Percentiles rank a stretch among this genome's conserved stretches.
phyloP scores from a whole-genome alignment of 805 yeast species.

The Blastobotrys parvus region DNA sequence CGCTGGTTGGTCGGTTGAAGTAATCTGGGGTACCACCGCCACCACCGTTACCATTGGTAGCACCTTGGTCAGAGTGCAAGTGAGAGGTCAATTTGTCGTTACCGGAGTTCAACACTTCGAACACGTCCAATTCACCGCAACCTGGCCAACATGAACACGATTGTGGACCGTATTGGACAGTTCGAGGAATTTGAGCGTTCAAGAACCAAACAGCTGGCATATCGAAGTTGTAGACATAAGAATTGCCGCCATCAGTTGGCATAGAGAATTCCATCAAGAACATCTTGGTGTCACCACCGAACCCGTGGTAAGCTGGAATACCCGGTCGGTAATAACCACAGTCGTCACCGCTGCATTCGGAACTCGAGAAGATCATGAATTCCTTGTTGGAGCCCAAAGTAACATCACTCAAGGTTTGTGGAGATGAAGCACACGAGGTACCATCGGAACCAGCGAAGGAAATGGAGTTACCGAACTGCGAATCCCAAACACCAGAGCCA shows the following conservation, averaged over 20 bases:
- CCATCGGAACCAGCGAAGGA: constrained; percentile 79
- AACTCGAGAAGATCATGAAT: constrained; percentile 66
- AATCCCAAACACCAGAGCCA: constrained; percentile 32
- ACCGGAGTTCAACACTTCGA: constrained; percentile 78
- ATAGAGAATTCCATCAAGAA: constrained; percentile 89
- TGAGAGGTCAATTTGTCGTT: constrained; percentile 56
- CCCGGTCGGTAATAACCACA: constrained; percentile 86
- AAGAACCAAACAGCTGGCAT: constrained; percentile 98
- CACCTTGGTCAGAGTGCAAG: constrained; percentile 78
- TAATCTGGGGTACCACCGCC: constrained; percentile 89
- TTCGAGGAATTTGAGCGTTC: constrained; percentile 94
- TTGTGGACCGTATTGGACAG: constrained; percentile 80
- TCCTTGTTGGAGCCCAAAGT: constrained; percentile 68
- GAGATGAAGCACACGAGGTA: constrained; percentile 56
- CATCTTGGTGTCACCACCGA: constrained; percentile 74
- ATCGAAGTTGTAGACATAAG: constrained; percentile 54
- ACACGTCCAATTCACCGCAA: constrained; percentile 95
- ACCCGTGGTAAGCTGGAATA: constrained; percentile 92
- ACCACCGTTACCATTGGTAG: constrained; percentile 29
- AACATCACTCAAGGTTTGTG: constrained; percentile 62
- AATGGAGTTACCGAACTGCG: constrained; percentile 84
- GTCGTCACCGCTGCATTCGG: constrained; percentile 32
- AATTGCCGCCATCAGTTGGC: constrained; percentile 41
- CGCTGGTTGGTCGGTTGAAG: constrained; percentile 73
- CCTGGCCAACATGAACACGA: constrained; percentile 96